A percentile compares a stretch with the other conserved stretches of the same genome.
phyloP scores from a whole-genome alignment of 164 flowering plant species.

The Akebia trifoliata region DNA sequence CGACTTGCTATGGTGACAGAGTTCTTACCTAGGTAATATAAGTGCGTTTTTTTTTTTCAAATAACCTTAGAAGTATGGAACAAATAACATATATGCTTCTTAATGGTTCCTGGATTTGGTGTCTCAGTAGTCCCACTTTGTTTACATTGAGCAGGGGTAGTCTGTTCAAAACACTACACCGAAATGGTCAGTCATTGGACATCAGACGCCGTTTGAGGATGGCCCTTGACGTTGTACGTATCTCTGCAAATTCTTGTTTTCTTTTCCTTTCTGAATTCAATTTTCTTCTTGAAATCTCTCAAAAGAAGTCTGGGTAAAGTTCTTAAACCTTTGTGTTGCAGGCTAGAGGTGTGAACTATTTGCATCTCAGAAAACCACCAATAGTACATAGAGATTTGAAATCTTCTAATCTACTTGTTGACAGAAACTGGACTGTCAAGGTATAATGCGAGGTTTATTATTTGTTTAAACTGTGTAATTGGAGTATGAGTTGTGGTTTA shows the following conservation, averaged over 20 bases:
- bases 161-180: conserved; percentile 67
- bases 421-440: conserved; percentile 86
- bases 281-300: not conserved
- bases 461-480: conserved; percentile 2
- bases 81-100: not conserved
- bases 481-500: not conserved
- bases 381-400: conserved; percentile 83
- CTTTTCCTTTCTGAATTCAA: not conserved
- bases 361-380: conserved; percentile 81
- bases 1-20: conserved; percentile 79
- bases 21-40: conserved; percentile 61
- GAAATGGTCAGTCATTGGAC: conserved; percentile 52
- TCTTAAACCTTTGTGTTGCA: conserved; percentile 21
- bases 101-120: not conserved
- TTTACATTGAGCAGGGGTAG: conserved; percentile 60
- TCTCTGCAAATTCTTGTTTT: conserved; percentile 6
- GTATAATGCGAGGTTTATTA: conserved; percentile 26
- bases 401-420: conserved; percentile 83
- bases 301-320: not conserved
- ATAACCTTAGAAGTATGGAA: no score
- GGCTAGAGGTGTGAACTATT: conserved; percentile 90
- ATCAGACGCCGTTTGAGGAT: conserved; percentile 63
- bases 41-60: not conserved
- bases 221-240: conserved; percentile 88
- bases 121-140: not conserved